Evolutionary conservation across 1,284 basidiomycete species (phyloP).

Genomic region (Irpex rosettiformis): DNA sequence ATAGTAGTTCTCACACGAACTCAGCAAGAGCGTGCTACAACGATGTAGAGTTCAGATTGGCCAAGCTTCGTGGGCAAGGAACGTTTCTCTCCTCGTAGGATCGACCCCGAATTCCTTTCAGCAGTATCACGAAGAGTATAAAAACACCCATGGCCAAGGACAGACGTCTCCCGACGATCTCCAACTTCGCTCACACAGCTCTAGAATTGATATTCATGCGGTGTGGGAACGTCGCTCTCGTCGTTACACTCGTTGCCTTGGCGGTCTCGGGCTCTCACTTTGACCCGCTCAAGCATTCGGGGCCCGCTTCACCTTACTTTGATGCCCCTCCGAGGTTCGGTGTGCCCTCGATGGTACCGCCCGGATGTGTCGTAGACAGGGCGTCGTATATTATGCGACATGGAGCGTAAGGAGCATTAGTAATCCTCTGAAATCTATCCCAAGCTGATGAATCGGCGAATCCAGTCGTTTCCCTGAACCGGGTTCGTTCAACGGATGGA

Average conservation of each 20-base stretch:
- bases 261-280: slow-evolving; percentile 18
- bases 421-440: background rate
- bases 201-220: background rate
- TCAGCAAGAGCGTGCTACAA: background rate
- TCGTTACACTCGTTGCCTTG: background rate
- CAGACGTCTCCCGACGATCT: background rate
- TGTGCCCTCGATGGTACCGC: slow-evolving; percentile 29
- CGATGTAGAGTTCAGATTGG: background rate
- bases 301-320: slow-evolving; percentile 40
- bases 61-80: too few species aligned
- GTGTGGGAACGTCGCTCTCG: background rate
- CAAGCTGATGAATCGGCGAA: background rate
- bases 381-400: slow-evolving; percentile 42
- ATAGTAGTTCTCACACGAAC: background rate
- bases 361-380: slow-evolving; percentile 38
- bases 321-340: slow-evolving; percentile 36
- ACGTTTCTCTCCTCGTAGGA: too few species aligned
- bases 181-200: background rate
- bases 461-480: slow-evolving; percentile 39
- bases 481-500: slow-evolving; percentile 37
- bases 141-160: background rate
- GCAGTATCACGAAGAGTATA: background rate
- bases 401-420: slow-evolving; percentile 41
- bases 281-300: slow-evolving; percentile 39
- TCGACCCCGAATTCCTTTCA: background rate